phyloP scores from a whole-genome alignment of 2,329 filamentous ascomycete species.

The Ophiosphaerella herpotricha region DNA sequence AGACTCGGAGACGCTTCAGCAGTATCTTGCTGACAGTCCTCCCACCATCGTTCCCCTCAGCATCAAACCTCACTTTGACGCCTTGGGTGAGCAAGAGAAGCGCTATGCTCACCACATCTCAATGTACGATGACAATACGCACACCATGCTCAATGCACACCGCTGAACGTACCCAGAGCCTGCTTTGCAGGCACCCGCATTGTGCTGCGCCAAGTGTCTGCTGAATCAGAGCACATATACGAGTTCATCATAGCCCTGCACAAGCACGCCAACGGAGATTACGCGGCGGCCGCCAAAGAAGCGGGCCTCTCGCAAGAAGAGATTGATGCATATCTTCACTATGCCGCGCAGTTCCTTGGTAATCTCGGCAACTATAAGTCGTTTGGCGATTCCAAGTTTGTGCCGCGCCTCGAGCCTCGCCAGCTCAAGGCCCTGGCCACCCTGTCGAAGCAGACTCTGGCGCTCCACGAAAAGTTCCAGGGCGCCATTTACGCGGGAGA shows the following conservation, averaged over 20 bases:
- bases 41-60: constrained; percentile 85
- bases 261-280: constrained; percentile 54
- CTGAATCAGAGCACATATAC: constrained; percentile 58
- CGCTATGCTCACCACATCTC: constrained; percentile 78
- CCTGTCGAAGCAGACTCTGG: constrained; percentile 44
- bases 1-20: constrained; percentile 55
- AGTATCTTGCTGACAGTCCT: constrained; percentile 90
- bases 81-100: constrained; percentile 74
- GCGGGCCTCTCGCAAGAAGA: constrained; percentile 48
- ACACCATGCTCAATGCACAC: no score
- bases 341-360: constrained; percentile 55
- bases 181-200: constrained; percentile 57
- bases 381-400: constrained; percentile 57
- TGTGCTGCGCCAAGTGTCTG: constrained; percentile 58
- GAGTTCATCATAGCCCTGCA: constrained; percentile 60
- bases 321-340: constrained; percentile 45
- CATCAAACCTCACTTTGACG: constrained; percentile 91
- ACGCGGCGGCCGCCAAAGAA: constrained; percentile 50
- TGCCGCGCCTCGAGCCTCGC: constrained; percentile 52
- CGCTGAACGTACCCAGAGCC: constrained; percentile 37
- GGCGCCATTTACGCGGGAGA: constrained; percentile 51
- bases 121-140: constrained; percentile 26
- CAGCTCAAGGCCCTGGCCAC: constrained; percentile 53
- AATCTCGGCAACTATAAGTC: constrained; percentile 60
- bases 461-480: constrained; percentile 51